Base-by-base conservation (phyloP, 148 eudicot species). In the Silene uniflora region DNA sequence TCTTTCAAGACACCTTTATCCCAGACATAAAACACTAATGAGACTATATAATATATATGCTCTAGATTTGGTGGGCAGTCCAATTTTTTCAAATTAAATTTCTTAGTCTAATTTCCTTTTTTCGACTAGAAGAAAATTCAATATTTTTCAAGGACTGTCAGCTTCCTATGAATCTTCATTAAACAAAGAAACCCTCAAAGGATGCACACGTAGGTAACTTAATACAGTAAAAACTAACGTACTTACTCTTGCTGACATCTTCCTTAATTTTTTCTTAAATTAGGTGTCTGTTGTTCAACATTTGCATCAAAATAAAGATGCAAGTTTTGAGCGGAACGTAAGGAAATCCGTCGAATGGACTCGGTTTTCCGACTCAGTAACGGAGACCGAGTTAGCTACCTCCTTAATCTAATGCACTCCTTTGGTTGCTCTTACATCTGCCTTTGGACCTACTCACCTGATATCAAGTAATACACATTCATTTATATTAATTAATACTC, bases 371-470 rank as follows among this genome's bases (percentile, higher is more conserved):
- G 16, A 18, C 90, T 87, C 17, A 82, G 75, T n/a, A 82, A 81
- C 35, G 86, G 75, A 22, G 88, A 78, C 16, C 91, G 92, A 21
- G 77, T 83, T 56, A 64, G 62, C 59, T 76, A 65, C 77, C 85
- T 87, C 59, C 84, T 73, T 19, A 75, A 84, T 5, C 75, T 90
- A 16, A 79, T 86, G 69, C 86, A 81, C 7, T 78, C 91, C 52
- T 78, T 86, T 66, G 86, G 84, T 35, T 88, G 76, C 81, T 80
- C 85, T 54, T 89, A 90, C 80, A 85, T 90, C 82, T 92, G 91
- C 82, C 91, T 95, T 7, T 92, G 99, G 99, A 78, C 76, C 14
- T 87, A 82, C 77, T 62, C 81, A 1, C 81, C 88, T 60, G 83
- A 71, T 75, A 74, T 74, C 65, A 83, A 77, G 87, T 84, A 84